A percentile compares a stretch with the other conserved stretches of the same genome.
These are phyloP conservation scores for Hymenoscyphus albidus DNA, from an alignment of 2,329 filamentous ascomycete genomes.

Conservation along the genomic window DNA sequence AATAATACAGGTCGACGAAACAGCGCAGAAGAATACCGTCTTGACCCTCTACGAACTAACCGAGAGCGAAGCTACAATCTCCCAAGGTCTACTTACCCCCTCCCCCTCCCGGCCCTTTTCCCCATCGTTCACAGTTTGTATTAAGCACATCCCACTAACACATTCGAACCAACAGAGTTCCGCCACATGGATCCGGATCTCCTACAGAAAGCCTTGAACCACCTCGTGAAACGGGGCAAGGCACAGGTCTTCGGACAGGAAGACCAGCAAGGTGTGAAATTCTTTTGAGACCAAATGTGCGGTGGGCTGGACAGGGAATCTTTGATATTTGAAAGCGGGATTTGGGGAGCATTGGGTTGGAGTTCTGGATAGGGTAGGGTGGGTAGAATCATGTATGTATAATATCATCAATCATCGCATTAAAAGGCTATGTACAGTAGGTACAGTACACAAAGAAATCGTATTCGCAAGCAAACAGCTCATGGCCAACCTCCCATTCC, in stretches of 20 bases:
- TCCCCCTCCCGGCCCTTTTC: background rate
- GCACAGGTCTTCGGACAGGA: conserved; percentile 91
- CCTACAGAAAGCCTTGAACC: conserved; percentile 71
- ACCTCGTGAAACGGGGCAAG: conserved; percentile 85
- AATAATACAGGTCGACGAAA: conserved; percentile 60
- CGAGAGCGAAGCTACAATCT: conserved; percentile 76
- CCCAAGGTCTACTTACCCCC: conserved; percentile 51
- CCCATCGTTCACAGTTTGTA: background rate
- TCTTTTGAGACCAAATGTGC: conserved; percentile 58
- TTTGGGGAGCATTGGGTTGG: conserved; percentile 7
- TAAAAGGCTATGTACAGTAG: background rate
- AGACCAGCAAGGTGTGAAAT: conserved; percentile 89
- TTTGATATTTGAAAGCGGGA: too few relatives aligned
- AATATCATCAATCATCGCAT: background rate
- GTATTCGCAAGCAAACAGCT: background rate
- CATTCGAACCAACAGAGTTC: conserved; percentile 56
- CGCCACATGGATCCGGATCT: conserved; percentile 83
- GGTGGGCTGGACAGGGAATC: too few relatives aligned
- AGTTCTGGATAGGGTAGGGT: background rate
- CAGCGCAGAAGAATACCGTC: conserved; percentile 83
- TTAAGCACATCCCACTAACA: background rate
- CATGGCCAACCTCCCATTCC: background rate
- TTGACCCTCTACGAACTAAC: conserved; percentile 89
- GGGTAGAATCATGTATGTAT: background rate
- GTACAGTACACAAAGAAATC: background rate